These are phyloP conservation scores for Ophiostoma sp. DNA, from an alignment of 2,329 filamentous ascomycete genomes.

Conservation along the genomic window DNA sequence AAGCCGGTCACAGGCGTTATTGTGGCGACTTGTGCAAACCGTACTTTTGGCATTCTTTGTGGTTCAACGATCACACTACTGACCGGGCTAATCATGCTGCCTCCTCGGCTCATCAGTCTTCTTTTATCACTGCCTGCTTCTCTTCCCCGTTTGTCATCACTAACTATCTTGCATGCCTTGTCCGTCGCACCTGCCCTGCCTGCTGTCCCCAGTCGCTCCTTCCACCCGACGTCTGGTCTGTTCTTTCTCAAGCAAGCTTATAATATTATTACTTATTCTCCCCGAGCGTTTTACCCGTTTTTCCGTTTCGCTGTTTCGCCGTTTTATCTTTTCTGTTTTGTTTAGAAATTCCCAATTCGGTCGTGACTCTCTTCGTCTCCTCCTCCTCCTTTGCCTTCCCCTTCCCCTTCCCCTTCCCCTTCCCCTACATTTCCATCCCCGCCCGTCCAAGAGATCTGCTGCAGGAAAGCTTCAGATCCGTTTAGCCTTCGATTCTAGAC, in stretches of 20 bases:
- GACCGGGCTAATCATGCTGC: no score
- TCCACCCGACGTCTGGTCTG: constrained; percentile 7
- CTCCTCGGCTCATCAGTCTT: not conserved
- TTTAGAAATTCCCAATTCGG: not conserved
- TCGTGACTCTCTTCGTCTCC: not conserved
- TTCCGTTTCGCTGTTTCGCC: not conserved
- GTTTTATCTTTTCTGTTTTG: not conserved
- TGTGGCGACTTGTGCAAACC: constrained; percentile 8
- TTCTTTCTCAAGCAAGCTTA: constrained; percentile 10
- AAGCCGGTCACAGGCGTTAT: constrained; percentile 12
- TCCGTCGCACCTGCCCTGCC: not conserved
- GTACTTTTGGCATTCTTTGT: not conserved
- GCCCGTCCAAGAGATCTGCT: not conserved
- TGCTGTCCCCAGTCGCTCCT: not conserved
- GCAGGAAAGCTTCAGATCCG: constrained; percentile 12
- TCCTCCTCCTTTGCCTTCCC: not conserved
- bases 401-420: not conserved
- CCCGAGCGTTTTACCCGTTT: not conserved
- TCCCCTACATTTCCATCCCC: not conserved
- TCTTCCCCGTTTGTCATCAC: not conserved
- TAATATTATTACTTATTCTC: not conserved
- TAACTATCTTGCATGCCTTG: not conserved
- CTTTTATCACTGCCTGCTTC: not conserved
- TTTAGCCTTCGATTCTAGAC: constrained; percentile 20
- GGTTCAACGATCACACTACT: no score